Evolutionary conservation across 192 early-diverging fungal species (phyloP).

Genomic region (Phlyctochytrium bullatum): DNA sequence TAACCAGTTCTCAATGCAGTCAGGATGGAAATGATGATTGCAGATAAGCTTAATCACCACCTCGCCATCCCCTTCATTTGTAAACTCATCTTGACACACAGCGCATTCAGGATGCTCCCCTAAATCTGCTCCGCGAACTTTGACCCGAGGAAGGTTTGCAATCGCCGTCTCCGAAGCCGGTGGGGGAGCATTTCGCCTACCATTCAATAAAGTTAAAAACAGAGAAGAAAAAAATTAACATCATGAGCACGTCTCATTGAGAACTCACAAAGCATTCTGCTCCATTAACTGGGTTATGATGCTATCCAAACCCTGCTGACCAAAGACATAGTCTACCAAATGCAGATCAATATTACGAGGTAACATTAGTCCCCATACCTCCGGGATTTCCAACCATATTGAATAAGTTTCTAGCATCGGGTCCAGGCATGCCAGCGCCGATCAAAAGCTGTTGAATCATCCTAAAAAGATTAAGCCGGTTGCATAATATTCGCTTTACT

Average conservation of each 20-base stretch:
- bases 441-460: constrained; percentile 15
- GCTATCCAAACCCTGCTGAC: constrained; percentile 77
- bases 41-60: constrained; percentile 72
- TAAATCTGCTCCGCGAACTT: constrained; percentile 52
- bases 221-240: background rate
- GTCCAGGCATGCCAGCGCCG: background rate
- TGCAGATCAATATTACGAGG: background rate
- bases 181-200: constrained; percentile 70
- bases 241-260: background rate
- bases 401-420: constrained; percentile 12
- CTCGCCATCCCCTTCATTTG: constrained; percentile 48
- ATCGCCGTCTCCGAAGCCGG: constrained; percentile 79
- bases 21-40: constrained; percentile 83
- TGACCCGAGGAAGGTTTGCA: constrained; percentile 53
- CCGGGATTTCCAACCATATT: constrained; percentile 45
- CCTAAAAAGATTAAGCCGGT: background rate
- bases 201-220: constrained; percentile 1
- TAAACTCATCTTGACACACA: constrained; percentile 90
- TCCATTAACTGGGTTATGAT: constrained; percentile 76
- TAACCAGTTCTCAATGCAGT: constrained; percentile 90
- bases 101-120: constrained; percentile 73
- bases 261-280: constrained; percentile 25
- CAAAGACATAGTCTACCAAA: constrained; percentile 78
- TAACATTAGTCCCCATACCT: constrained; percentile 16
- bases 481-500: background rate